Evolutionary conservation across 495 filamentous ascomycete genomes (phyloP).

Genomic region (Sordaria brevicollis): DNA sequence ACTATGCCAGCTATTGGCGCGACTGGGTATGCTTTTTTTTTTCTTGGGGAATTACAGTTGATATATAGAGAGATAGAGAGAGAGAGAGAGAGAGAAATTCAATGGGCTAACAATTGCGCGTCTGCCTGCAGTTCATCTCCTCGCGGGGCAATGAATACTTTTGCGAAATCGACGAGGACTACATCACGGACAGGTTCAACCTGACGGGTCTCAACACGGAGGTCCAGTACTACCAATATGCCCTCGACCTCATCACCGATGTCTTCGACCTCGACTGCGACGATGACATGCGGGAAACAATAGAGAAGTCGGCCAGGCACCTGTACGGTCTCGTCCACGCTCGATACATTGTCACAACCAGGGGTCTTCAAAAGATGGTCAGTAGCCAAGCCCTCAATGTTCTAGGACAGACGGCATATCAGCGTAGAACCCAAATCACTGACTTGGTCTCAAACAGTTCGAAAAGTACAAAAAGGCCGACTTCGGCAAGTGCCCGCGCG

Average conservation of each 20-base stretch:
- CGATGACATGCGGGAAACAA: constrained; percentile 94
- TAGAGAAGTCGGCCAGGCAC: constrained; percentile 94
- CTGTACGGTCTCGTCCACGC: constrained; percentile 96
- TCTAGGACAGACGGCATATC: no score
- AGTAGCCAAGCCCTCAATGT: background rate
- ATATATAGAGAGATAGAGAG: no score
- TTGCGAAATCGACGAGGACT: constrained; percentile 99
- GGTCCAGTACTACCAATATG: constrained; percentile 98
- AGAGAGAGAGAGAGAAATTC: no score
- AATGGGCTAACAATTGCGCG: background rate
- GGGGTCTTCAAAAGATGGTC: constrained; percentile 95
- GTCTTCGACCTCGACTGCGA: constrained; percentile 99
- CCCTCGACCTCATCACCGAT: constrained; percentile 97
- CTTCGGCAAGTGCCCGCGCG: constrained; percentile 96
- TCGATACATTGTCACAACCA: constrained; percentile 91
- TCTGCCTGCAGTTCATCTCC: constrained; percentile 70
- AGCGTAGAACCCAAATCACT: no score
- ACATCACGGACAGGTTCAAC: constrained; percentile 97
- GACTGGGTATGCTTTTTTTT: constrained; percentile 78
- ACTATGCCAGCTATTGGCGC: constrained; percentile 98
- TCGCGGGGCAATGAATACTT: constrained; percentile 98
- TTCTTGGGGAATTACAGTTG: constrained; percentile 2
- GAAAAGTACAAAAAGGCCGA: constrained; percentile 98
- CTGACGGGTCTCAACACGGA: constrained; percentile 94
- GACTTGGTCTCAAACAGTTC: constrained; percentile 50